Conservation (phyloP, 1,284 basidiomycete species). For the Cutaneotrichosporon curvatum region DNA sequence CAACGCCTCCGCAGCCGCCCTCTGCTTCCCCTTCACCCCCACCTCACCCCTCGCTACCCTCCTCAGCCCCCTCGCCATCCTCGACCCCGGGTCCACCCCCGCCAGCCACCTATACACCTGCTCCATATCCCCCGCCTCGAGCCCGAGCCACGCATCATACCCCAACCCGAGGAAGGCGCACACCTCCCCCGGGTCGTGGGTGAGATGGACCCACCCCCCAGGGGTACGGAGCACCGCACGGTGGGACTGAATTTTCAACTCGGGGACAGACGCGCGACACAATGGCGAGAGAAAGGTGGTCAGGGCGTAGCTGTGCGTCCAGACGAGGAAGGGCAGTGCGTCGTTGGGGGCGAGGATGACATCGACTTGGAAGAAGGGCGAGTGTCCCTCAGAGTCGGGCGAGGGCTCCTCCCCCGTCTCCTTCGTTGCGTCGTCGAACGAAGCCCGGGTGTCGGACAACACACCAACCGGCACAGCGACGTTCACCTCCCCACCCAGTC, state of each 20-base stretch:
- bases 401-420: background rate
- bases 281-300: slow-evolving; percentile 10
- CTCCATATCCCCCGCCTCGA: too few species aligned
- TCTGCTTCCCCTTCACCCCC: too few species aligned
- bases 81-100: too few species aligned
- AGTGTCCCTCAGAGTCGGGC: background rate
- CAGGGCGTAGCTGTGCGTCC: slow-evolving; percentile 18
- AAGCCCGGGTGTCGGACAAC: background rate
- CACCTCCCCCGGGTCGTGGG: slow-evolving; percentile 17
- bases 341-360: slow-evolving; percentile 17
- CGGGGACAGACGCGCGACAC: slow-evolving; percentile 3
- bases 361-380: slow-evolving; percentile 35
- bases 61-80: too few species aligned
- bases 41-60: too few species aligned
- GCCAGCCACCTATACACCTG: too few species aligned
- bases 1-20: too few species aligned
- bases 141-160: slow-evolving; percentile 1
- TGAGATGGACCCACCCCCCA: slow-evolving; percentile 22
- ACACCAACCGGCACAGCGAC: slow-evolving; percentile 5
- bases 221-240: slow-evolving; percentile 17
- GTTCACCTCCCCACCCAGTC: slow-evolving; percentile 5
- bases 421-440: background rate
- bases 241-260: slow-evolving; percentile 12
- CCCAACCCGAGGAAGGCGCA: slow-evolving; percentile 29
- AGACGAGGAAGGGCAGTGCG: background rate